Conservation (phyloP, 1,284 basidiomycete genomes). For the Neotropicomus parvogracilis region DNA sequence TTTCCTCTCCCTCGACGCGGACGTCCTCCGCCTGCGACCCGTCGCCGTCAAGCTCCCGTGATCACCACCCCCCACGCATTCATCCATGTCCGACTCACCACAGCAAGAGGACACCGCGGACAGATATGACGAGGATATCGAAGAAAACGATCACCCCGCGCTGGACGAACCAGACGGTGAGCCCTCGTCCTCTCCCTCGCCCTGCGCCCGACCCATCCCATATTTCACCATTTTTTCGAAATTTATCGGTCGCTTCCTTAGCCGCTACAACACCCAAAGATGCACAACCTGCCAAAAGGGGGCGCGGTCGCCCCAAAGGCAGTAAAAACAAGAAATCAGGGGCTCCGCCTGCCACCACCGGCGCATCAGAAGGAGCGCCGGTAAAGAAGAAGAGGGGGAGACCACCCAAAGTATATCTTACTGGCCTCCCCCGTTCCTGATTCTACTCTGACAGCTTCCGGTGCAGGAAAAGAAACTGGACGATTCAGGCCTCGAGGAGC, state of each 20-base stretch:
- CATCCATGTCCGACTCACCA: constrained; percentile 46
- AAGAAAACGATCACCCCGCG: constrained; percentile 36
- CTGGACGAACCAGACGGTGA: constrained; percentile 37
- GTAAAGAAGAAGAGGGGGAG: constrained; percentile 65
- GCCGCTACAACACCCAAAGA: constrained; percentile 27
- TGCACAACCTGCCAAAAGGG: constrained; percentile 53
- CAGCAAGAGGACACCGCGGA: constrained; percentile 39
- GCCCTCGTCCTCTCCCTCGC: constrained; percentile 12
- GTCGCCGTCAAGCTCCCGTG: constrained; percentile 27
- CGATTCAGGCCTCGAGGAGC: constrained; percentile 45
- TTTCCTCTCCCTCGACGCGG: constrained; percentile 46
- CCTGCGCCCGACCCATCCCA: constrained; percentile 5
- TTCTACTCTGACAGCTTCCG: constrained; percentile 24
- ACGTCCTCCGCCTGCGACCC: constrained; percentile 23
- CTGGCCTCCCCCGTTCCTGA: constrained; percentile 26
- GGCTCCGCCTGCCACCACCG: constrained; percentile 37
- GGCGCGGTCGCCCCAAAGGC: constrained; percentile 75
- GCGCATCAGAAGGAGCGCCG: constrained; percentile 36
- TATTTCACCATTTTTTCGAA: constrained; percentile 21
- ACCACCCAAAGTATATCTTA: constrained; percentile 63
- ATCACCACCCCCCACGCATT: constrained; percentile 22
- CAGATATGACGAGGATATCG: constrained; percentile 43
- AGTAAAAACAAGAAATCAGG: constrained; percentile 75
- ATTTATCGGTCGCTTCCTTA: constrained; percentile 17
- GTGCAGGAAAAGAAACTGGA: constrained; percentile 54